phyloP scores from a whole-genome alignment of 2,329 filamentous ascomycete genomes.

The Byssochlamys sp. region DNA sequence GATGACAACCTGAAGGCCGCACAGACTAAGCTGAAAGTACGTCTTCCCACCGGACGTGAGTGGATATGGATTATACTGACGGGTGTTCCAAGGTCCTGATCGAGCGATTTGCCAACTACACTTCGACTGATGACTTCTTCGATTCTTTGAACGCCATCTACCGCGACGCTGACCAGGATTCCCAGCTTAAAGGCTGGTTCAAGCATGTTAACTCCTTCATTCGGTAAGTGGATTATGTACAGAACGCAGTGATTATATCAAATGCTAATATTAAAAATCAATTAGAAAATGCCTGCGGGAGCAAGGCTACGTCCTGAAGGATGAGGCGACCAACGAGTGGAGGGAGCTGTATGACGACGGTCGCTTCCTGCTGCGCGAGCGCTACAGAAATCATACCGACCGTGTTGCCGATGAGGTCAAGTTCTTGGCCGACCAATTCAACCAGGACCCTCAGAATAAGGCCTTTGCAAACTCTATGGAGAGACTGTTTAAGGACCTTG shows the following conservation, averaged over 20 bases:
- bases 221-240: slow-evolving; percentile 26
- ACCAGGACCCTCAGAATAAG: slow-evolving; percentile 77
- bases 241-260: not conserved
- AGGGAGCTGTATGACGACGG: slow-evolving; percentile 76
- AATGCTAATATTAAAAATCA: slow-evolving; percentile 4
- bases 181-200: slow-evolving; percentile 85
- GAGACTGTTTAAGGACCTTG: slow-evolving; percentile 84
- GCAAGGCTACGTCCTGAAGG: slow-evolving; percentile 82
- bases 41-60: slow-evolving; percentile 29
- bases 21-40: slow-evolving; percentile 68
- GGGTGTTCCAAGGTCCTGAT: slow-evolving; percentile 58
- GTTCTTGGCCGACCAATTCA: slow-evolving; percentile 81
- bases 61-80: slow-evolving; percentile 40
- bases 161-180: slow-evolving; percentile 72
- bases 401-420: slow-evolving; percentile 80
- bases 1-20: slow-evolving; percentile 58
- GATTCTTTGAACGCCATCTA: slow-evolving; percentile 79
- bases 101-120: slow-evolving; percentile 91
- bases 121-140: slow-evolving; percentile 77
- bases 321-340: slow-evolving; percentile 71
- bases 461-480: slow-evolving; percentile 64
- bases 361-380: slow-evolving; percentile 74
- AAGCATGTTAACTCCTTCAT: slow-evolving; percentile 66
- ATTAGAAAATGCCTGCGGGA: slow-evolving; percentile 66
- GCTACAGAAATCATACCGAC: slow-evolving; percentile 78